Evolutionary conservation across 306 rosid species (phyloP), one percentile per base, ranked within the genome.

Genomic region (Hylodesmum podocarpum): DNA sequence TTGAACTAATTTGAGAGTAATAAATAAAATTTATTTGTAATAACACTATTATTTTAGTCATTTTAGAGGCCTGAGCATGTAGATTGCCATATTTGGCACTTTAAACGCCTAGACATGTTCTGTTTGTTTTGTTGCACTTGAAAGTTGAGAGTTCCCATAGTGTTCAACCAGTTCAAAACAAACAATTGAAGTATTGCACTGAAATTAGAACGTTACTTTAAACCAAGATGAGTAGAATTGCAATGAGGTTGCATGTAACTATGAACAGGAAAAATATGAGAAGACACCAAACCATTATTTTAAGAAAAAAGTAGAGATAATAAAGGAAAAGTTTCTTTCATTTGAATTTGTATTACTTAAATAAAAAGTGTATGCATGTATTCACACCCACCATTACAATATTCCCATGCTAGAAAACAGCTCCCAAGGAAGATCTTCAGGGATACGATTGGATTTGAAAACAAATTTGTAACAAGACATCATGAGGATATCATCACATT

Each of bases 351-450:
- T 16, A 66, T 55, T 66, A 31, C 54, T 27, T 67, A 18, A 57
- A 44, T 67, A 7, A 73, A 65, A 16, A 25, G 11, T 47, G 29
- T 44, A 21, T 21, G 18, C 6, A 77, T 19, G 19, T 28, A 19
- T 25, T 54, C 33, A 67, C 57, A 7, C 24, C 47, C 21, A n/a
- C n/a, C 66, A 75, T 81, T 46, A 47, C 66, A 67, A 57, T 14
- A 51, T 59, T 69, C 72, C 24, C 71, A 59, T 27, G 77, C 49
- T 19, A 28, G 21, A 59, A 37, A 68, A 62, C 66, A 75, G 33
- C 36, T 40, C 40, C 43, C 59, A 81, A 67, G 65, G 46, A 50
- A 81, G 31, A 81, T 28, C 73, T 27, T 47, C 3, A 18, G 37
- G 58, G 19, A 33, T 31, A 51, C 75, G 24, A 41, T 61, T 34